These are phyloP conservation scores for Xylariaceae sp. DNA, from an alignment of 2,329 filamentous ascomycete genomes.

Conservation along the genomic window DNA sequence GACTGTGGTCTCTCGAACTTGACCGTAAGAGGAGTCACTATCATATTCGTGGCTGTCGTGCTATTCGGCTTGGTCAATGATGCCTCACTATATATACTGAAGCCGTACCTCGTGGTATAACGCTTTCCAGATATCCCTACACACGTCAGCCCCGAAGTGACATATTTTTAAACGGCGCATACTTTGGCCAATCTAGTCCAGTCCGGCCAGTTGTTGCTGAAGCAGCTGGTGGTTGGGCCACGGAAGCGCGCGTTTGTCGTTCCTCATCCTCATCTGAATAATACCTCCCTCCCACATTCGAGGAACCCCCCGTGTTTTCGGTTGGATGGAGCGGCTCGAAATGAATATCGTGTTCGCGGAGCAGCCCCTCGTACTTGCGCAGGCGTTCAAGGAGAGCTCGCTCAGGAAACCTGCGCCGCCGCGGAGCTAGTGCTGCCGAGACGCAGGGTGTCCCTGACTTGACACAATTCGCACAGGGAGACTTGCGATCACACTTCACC, in stretches of 20 bases:
- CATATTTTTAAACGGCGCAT: neutral
- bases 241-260: neutral
- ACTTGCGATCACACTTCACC: constrained; percentile 64
- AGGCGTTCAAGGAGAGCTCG: constrained; percentile 63
- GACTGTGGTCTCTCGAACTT: constrained; percentile 44
- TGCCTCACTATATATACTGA: neutral
- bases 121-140: constrained; percentile 41
- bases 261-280: constrained; percentile 6
- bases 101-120: constrained; percentile 49
- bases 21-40: constrained; percentile 42
- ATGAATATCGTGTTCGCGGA: constrained; percentile 58
- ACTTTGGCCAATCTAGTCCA: neutral
- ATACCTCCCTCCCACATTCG: neutral
- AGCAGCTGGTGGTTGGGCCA: neutral
- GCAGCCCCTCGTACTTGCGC: constrained; percentile 61
- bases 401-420: constrained; percentile 58
- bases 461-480: constrained; percentile 62
- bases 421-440: constrained; percentile 45
- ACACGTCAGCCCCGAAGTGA: constrained; percentile 31
- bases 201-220: neutral
- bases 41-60: constrained; percentile 37
- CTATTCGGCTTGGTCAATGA: constrained; percentile 22
- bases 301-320: constrained; percentile 22
- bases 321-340: constrained; percentile 54
- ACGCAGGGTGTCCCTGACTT: constrained; percentile 52